Evolutionary conservation across 805 yeast genomes (phyloP), one percentile per base, ranked within the genome.

Genomic region (Ogataea nakhonphanomensis): DNA sequence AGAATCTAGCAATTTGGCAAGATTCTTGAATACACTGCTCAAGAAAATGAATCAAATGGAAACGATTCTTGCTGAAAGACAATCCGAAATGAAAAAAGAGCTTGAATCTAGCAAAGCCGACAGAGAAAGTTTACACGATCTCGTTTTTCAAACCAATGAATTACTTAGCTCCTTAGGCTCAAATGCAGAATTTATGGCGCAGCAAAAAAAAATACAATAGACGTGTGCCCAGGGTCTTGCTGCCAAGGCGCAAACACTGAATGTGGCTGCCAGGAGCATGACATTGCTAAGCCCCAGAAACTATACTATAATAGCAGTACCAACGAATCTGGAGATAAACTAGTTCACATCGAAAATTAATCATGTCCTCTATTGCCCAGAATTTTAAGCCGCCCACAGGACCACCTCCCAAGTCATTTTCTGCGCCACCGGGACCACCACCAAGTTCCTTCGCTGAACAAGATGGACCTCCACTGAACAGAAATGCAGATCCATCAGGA

Each of bases 21-120:
- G 25, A 33, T 23, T 15, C 13, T 20, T 49, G 11, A 41, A 29
- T 15, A 28, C 46, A 1, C 35, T 48, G 49, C 31, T 49, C 12
- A 38, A 33, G n/a, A 33, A 41, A 24, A 45, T 50, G 50, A 44
- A 37, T 17, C 39, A 47, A 9, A 48, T 45, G 30, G 52, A 53
- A 14, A 15, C 20, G 4, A 45, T 42, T 3, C 34, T 50, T 10
- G 26, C 26, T 3, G 33, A 32, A 10, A 46, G 48, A 20, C 53
- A 48, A 15, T 15, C 35, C 5, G 32, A 39, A 22, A 23, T 54
- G 32, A 35, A 25, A 7, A 30, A 28, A 13, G 44, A 47, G 22
- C 29, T 54, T 6, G 53, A 52, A 30, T 7, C 13, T 2, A 43
- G 41, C 5, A 11, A 37, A 9, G 26, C 27, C 1, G 57, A 52